Evolutionary conservation across 805 yeast species (phyloP), one percentile per base, ranked within the genome.

Genomic region (Starmerella gropengiesseri): DNA sequence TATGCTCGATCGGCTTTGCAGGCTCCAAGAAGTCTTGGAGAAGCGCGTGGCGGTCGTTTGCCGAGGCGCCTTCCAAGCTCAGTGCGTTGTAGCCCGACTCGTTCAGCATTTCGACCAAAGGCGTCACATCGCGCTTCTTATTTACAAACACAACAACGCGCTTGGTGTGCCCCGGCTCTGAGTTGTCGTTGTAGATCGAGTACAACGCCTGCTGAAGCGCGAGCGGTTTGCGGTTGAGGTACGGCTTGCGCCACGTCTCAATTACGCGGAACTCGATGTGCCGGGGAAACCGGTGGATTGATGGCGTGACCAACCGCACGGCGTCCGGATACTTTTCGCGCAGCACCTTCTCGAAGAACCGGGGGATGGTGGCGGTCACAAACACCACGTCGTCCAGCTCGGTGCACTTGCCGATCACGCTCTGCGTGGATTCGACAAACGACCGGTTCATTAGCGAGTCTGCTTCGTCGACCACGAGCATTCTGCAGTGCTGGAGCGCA

Each of bases 291-390:
- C 79, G 77, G 61, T 89, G 98, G 37, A 91, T 66, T 25, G 78
- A 70, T 7, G 95, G 93, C 1, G 95, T 77, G 1, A 81, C 75
- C 13, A 86, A 74, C 2, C 81, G 69, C 16, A 69, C 66, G 13
- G 76, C 67, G n/a, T 70, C 66, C 0, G 93, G 93, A 60, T 78
- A 86, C 23, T 77, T 54, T 31, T 65, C 65, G 4, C 67, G 60
- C 43, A 87, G 62, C 1, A 80, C 71, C 42, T 71, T 71, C 44
- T 78, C 78, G 56, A 86, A 84, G 45, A 74, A 77, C 23, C 73
- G 71, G 1, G 97, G 94, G 26, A 91, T 78, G 0, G 98, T 89
- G 0, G 97, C 97, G 1, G 94, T 79, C 46, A 89, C 83, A 51
- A 89, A 74, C 0, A 87, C 70, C 18, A 85, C 60, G 47, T 83